A percentile compares a stretch with the other conserved stretches of the same genome.
phyloP scores from a whole-genome alignment of 176 grass and related monocot species.

The Zizania latifolia region DNA sequence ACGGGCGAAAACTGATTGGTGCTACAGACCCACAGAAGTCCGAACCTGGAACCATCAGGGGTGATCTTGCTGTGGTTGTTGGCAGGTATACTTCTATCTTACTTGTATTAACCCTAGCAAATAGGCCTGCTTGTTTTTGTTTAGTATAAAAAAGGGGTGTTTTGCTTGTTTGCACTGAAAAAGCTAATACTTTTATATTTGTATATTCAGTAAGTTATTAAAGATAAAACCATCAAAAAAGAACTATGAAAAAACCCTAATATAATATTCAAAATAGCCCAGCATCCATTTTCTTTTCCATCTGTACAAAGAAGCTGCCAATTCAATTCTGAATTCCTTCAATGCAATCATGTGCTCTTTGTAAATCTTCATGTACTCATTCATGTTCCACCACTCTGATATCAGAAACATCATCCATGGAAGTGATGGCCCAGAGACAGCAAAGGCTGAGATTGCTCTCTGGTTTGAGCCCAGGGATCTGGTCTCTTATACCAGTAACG shows the following conservation, averaged over 20 bases:
- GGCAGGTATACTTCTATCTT: slow-evolving; percentile 52
- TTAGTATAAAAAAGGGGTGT: too few species aligned
- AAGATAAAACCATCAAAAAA: too few species aligned
- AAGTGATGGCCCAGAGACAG: slow-evolving; percentile 81
- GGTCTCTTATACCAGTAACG: slow-evolving; percentile 67
- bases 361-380: not conserved
- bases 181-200: too few species aligned
- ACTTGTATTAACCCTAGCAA: not conserved
- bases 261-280: too few species aligned
- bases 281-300: not conserved
- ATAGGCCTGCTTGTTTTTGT: too few species aligned
- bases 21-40: slow-evolving; percentile 92
- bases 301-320: not conserved
- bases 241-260: too few species aligned
- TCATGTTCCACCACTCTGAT: slow-evolving; percentile 10
- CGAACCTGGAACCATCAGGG: slow-evolving; percentile 93
- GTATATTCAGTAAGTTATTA: too few species aligned
- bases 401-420: slow-evolving; percentile 88
- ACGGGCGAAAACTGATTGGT: slow-evolving; percentile 86
- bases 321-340: not conserved
- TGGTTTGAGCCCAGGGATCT: slow-evolving; percentile 77
- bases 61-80: slow-evolving; percentile 85
- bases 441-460: slow-evolving; percentile 76
- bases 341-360: not conserved
- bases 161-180: too few species aligned